Evolutionary conservation across 2,329 filamentous ascomycete genomes (phyloP), one percentile per base, ranked within the genome.

Genomic region (Talaromyces sp.): DNA sequence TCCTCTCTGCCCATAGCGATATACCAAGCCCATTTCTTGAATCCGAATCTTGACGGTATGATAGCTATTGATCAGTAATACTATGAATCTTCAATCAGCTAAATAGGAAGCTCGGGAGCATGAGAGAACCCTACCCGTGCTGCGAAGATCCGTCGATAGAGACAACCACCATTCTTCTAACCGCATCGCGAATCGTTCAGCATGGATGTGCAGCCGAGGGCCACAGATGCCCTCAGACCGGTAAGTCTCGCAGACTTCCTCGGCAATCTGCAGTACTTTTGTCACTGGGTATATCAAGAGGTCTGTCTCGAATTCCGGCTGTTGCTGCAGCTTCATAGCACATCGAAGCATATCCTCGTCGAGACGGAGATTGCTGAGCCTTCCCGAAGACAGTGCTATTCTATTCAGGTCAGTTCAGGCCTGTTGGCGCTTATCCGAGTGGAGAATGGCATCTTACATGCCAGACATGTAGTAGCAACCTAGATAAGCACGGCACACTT

Each of bases 301-400:
- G 52, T 67, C 66, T 11, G 61, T 65, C 28, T 65, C 61, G 3
- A 63, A 64, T 60, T 64, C 65, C 56, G 56, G 61, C 28, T 59
- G 31, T 17, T 62, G 33, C 58, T 53, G 61, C 58, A 60, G 61
- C 33, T 57, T 60, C 60, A 58, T 62, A 35, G 63, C 64, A 54
- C 59, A 67, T 62, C 46, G 60, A 63, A 61, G 63, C 59, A 56
- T 58, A 33, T 56, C 45, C 19, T 61, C 41, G 21, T 59, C 60
- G 22, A 62, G 60, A n/a, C 53, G 57, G 8, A 60, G 51, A 36
- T 56, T 56, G 41, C 56, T 62, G 36, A 63, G 59, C n/a, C 61
- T 62, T 22, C 56, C 58, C 17, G 56, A 62, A 45, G 58, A 56
- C 57, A 58, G 56, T 53, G 61, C 33, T 60, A 63, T 60, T 57